Evolutionary conservation across 345 rosid species (phyloP), one percentile per base, ranked within the genome.

Genomic region (Eucalyptus pauciflora): DNA sequence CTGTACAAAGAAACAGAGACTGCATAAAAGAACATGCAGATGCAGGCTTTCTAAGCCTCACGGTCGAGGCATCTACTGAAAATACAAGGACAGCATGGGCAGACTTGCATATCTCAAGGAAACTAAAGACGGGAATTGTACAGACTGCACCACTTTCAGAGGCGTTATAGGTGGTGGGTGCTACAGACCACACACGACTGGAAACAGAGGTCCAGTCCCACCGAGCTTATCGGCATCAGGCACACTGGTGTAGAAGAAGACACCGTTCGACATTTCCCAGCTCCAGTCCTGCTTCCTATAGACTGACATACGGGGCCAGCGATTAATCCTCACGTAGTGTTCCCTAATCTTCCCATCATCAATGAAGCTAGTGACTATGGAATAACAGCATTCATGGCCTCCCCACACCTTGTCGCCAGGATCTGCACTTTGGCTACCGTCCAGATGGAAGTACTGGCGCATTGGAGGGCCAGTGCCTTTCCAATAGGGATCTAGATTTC

Each of bases 391-490:
- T 88, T 94, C 95, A 69, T 95, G 97, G 48, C 97, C 97, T 11
- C 95, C 95, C 97, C 97, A 94, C 17, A 92, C 94, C 91, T 64
- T 86, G 92, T 94, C 95, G 25, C 91, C 93, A 81, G 93, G 94
- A 92, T 91, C 96, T 37, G 96, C 97, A 71, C 91, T 95, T 88
- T 90, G 96, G 90, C 96, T 95, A 43, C 96, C 95, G 69, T 95
- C 97, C 20, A 91, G 92, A 86, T 94, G 96, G 87, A 95, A 95
- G 92, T 95, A 93, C 10, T 95, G 91, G 71, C 50, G 94, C 96
- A 95, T 93, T 4, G 69, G 93, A 62, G 93, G 94, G 46, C 93
- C 88, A 15, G 90, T 92, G 48, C 95, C 97, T 88, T 79, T 88
- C 96, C 96, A 93, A 87, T 91, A 94, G 3, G 95, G 95, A 87